These are phyloP conservation scores for Buxus sempervirens DNA, from an alignment of 164 flowering plant genomes.

Conservation along the genomic window DNA sequence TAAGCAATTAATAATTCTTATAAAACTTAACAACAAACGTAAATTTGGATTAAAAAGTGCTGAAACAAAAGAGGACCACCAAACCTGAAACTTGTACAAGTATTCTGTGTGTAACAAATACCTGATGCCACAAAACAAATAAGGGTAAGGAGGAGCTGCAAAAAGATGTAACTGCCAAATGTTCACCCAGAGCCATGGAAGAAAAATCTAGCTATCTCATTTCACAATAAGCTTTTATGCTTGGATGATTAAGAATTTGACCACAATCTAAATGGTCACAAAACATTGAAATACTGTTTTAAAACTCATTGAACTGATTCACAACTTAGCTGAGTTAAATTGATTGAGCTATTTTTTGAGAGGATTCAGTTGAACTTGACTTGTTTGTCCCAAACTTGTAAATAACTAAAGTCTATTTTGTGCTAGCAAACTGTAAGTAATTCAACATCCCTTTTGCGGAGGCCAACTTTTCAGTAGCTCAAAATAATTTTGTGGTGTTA, in stretches of 20 bases:
- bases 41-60: background rate
- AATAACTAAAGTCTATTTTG: no score
- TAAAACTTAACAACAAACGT: background rate
- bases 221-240: background rate
- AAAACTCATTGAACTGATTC: no score
- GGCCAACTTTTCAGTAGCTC: no score
- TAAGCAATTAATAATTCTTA: background rate
- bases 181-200: background rate
- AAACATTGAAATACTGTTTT: no score
- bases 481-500: no score
- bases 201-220: background rate
- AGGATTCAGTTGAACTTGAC: no score
- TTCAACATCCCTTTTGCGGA: no score
- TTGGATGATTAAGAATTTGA: no score
- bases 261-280: background rate
- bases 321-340: no score
- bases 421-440: no score
- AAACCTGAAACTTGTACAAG: conserved; percentile 50
- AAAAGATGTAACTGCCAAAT: background rate
- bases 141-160: background rate
- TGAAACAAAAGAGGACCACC: conserved; percentile 1
- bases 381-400: no score
- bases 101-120: conserved; percentile 70
- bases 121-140: conserved; percentile 43
- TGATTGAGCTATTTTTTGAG: no score